Evolutionary conservation across 2,329 filamentous ascomycete species (phyloP), one percentile per base, ranked within the genome.

Genomic region (Aureobasidium sp.): DNA sequence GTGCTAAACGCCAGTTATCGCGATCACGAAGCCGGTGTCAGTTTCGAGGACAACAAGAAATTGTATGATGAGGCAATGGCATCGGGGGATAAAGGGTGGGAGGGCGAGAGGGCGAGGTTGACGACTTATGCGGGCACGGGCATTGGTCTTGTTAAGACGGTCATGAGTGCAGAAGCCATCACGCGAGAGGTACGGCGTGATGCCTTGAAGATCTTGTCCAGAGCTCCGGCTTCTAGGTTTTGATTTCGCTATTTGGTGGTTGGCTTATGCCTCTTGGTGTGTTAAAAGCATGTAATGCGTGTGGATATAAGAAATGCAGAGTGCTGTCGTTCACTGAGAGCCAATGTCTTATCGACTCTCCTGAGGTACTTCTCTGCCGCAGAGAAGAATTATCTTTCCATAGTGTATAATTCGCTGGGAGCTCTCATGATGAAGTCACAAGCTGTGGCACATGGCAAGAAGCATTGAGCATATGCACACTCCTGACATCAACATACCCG

Each of bases 61-160:
- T 62, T 75, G 55, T 78, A 79, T 71, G 69, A 76, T 20, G 72
- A 79, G 65, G 83, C 82, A 34, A 68, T 80, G 67, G 72, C 76
- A 64, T 75, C 70, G 56, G 80, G 79, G 2, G 79, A 83, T 70
- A 70, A 70, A 27, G 76, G 81, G 55, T 81, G 81, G 77, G 64
- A 68, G 49, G 82, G 82, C 20, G 72, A 72, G 0, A 69, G 78
- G 25, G 82, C 79, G 3, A 77, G 84, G 66, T 75, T 86, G 74
- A 84, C 82, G 5, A 82, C 82, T 12, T 87, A 86, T 76, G 84
- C 83, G 5, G 85, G 85, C 2, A 82, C 81, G 31, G 84, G 78
- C 0, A 80, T 87, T 20, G 85, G 85, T 0, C 71, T 87, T 64
- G 76, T 87, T 1, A 80, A 71, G 49, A 71, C 77, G 55, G 74